Percentiles rank a stretch among this genome's conserved stretches.
Evolutionary conservation across 345 rosid genomes (phyloP).

Genomic region (Theobroma cacao): DNA sequence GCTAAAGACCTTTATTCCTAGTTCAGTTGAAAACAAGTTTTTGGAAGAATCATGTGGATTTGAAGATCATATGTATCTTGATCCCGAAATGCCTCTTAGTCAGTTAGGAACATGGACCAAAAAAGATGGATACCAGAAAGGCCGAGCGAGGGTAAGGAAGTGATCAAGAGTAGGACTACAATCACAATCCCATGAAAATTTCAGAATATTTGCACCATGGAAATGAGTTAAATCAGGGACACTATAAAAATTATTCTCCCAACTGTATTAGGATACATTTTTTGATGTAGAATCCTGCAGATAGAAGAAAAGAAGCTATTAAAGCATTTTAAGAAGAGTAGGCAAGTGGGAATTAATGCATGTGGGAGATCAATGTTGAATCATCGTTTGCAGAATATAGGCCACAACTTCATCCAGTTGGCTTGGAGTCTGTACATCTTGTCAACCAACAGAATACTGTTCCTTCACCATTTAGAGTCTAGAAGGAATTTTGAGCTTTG

Average conservation of each 20-base stretch:
- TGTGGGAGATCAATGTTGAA: neutral
- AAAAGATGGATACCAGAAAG: neutral
- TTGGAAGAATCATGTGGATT: neutral
- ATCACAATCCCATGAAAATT: neutral
- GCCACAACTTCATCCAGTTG: neutral
- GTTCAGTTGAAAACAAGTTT: no score
- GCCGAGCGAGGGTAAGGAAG: neutral
- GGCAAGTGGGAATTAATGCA: neutral
- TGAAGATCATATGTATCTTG: neutral
- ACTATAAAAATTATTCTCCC: neutral
- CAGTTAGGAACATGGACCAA: neutral
- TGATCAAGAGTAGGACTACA: neutral
- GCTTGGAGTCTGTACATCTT: neutral
- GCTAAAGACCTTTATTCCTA: no score
- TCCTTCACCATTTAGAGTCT: neutral
- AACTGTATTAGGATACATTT: neutral
- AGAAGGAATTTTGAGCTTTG: neutral
- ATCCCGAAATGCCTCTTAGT: neutral
- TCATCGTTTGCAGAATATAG: neutral
- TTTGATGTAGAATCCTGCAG: neutral
- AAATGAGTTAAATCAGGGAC: neutral
- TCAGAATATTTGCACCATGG: neutral
- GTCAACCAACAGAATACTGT: neutral
- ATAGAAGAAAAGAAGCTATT: neutral
- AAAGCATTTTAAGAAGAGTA: neutral